Evolutionary conservation across 495 filamentous ascomycete species (phyloP).

Genomic region (Elasticomyces elasticus): DNA sequence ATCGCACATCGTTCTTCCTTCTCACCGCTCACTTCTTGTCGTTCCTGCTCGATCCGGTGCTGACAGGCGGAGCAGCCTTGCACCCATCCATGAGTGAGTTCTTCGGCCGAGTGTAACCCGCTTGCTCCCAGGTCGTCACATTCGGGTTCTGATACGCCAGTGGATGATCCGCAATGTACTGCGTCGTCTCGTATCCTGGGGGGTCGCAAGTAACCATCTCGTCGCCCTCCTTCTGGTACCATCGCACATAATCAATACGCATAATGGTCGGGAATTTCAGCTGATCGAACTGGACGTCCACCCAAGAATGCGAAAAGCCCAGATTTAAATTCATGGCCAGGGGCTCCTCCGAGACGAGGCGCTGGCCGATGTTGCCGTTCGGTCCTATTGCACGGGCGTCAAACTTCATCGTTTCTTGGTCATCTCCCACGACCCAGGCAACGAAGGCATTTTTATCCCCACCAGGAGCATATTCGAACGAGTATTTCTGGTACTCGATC

Average conservation of each 20-base stretch:
- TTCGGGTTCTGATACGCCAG: conserved; percentile 58
- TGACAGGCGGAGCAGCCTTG: conserved; percentile 2
- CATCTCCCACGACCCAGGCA: conserved; percentile 58
- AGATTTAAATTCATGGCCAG: conserved; percentile 62
- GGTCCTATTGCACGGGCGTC: conserved; percentile 55
- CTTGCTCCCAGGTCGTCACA: conserved; percentile 38
- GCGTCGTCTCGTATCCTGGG: conserved; percentile 56
- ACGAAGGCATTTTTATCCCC: conserved; percentile 41
- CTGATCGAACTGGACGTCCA: conserved; percentile 45
- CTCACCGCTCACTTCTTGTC: background rate
- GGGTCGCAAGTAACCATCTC: conserved; percentile 64
- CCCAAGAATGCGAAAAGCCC: conserved; percentile 63
- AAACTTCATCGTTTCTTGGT: conserved; percentile 55
- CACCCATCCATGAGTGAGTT: conserved; percentile 43
- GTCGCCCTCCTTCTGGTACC: conserved; percentile 52
- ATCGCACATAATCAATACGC: conserved; percentile 64
- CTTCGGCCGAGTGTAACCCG: conserved; percentile 39
- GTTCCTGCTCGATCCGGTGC: background rate
- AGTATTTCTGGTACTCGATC: conserved; percentile 59
- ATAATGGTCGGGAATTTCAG: conserved; percentile 54
- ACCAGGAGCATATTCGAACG: conserved; percentile 64
- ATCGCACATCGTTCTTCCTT: background rate
- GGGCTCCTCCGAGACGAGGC: conserved; percentile 59
- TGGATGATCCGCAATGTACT: conserved; percentile 57
- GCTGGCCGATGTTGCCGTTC: conserved; percentile 65